A percentile compares a stretch with the other conserved stretches of the same genome.
These are phyloP conservation scores for Ascomycota sp. DNA, from an alignment of 2,329 filamentous ascomycete species.

Conservation along the genomic window DNA sequence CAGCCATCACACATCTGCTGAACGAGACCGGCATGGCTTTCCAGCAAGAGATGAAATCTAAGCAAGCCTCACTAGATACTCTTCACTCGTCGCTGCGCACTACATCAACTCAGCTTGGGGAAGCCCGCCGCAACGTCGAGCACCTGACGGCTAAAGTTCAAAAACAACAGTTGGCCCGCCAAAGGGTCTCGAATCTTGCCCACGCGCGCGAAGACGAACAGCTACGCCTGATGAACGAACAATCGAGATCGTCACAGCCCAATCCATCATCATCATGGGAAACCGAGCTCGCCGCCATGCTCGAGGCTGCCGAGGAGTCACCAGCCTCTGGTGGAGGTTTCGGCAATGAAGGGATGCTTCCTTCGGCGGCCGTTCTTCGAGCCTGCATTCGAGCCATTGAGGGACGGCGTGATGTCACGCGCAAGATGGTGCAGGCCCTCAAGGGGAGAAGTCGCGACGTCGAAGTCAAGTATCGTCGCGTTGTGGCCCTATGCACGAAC, in stretches of 20 bases:
- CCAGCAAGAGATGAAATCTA: constrained; percentile 58
- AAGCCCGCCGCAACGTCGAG: constrained; percentile 56
- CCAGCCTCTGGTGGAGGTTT: constrained; percentile 14
- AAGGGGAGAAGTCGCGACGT: constrained; percentile 65
- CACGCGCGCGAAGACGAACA: constrained; percentile 55
- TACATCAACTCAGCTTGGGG: constrained; percentile 57
- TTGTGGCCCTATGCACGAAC: constrained; percentile 71
- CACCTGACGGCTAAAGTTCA: constrained; percentile 43
- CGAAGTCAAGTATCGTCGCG: constrained; percentile 70
- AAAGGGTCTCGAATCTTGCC: constrained; percentile 61
- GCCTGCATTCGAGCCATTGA: constrained; percentile 52
- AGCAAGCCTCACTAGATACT: constrained; percentile 65
- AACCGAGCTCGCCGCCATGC: constrained; percentile 27
- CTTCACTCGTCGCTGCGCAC: constrained; percentile 66
- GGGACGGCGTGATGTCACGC: constrained; percentile 44
- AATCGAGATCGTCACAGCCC: constrained; percentile 18
- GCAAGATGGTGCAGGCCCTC: constrained; percentile 47
- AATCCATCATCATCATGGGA: constrained; percentile 32
- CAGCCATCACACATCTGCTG: constrained; percentile 67
- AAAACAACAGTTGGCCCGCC: constrained; percentile 42
- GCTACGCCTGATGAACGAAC: constrained; percentile 21
- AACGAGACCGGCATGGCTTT: constrained; percentile 62
- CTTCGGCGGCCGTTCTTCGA: constrained; percentile 38
- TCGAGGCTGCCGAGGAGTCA: constrained; percentile 21
- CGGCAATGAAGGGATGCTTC: constrained; percentile 24